Evolutionary conservation across 345 rosid species (phyloP), one percentile per base, ranked within the genome.

Genomic region (Noccaea caerulescens): DNA sequence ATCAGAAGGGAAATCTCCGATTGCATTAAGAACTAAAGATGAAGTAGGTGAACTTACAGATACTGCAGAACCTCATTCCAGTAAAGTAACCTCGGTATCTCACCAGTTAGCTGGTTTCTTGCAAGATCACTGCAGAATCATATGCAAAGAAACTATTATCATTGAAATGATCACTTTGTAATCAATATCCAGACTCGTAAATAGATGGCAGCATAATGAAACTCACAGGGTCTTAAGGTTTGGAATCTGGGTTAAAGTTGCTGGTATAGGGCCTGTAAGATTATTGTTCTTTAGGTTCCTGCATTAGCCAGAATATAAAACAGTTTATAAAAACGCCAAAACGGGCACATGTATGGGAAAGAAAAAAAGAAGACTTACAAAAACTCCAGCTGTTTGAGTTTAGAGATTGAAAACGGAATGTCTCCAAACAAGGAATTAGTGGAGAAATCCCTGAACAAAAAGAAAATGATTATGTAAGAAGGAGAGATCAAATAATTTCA

Each of bases 41-140:
- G 4, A 52, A 59, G 49, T 3, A 33, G 42, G 58, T 5, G 7
- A 10, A 74, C 96, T 84, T 63, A 95, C 99, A 95, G 97, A 68
- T 87, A 95, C 77, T 95, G 99, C 61, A 95, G 68, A 1, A 92
- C 98, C 80, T 95, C 99, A 72, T 88, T 95, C 99, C 99, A 95
- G 53, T 92, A 95, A 20, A 95, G 85, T 43, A 95, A 59, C 73
- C 97, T 83, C 0, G 99, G 96, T 9, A 95, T 95, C 77, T 90
- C 97, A 4, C 99, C 99, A 0, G 68, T 82, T 8, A 95, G 87
- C 78, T 81, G 89, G 77, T 95, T 95, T 41, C 81, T 74, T 10
- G 99, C 98, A 67, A 95, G 93, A 69, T 95, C 98, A 6, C 99
- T 95, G 68, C 63, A 33, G 36, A 7, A 33, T 50, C 45, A 71